phyloP scores from a whole-genome alignment of 1,284 basidiomycete genomes.

The Ceratorhiza oryzae-sativae region DNA sequence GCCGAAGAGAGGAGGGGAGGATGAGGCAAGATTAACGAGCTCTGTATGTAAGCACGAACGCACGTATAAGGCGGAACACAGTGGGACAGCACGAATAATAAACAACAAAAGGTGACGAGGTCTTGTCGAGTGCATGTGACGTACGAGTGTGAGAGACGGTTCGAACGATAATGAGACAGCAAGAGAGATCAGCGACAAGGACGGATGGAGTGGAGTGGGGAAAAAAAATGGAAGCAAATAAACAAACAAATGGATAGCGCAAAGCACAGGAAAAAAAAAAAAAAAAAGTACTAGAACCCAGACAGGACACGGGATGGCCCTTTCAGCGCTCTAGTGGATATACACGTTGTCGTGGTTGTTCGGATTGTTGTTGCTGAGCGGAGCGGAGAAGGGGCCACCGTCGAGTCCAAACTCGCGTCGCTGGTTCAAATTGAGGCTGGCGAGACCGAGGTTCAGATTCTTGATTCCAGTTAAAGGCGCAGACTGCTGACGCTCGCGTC shows the following conservation, averaged over 20 bases:
- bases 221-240: conserved; percentile 3
- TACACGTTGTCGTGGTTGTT: conserved; percentile 26
- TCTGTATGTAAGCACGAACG: background rate
- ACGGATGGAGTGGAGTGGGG: conserved; percentile 21
- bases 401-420: conserved; percentile 36
- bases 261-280: conserved; percentile 9
- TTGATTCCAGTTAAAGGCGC: conserved; percentile 12
- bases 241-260: conserved; percentile 20
- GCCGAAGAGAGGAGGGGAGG: background rate
- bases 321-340: conserved; percentile 39
- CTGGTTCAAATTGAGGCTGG: conserved; percentile 19
- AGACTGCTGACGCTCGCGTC: conserved; percentile 28
- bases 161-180: conserved; percentile 23
- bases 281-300: conserved; percentile 19
- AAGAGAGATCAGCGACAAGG: conserved; percentile 26
- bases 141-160: background rate
- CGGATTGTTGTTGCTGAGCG: conserved; percentile 3
- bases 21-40: background rate
- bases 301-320: conserved; percentile 32
- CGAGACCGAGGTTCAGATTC: conserved; percentile 32
- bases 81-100: conserved; percentile 1
- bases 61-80: background rate
- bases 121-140: background rate
- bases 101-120: conserved; percentile 6
- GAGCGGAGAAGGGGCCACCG: conserved; percentile 23